Conservation (phyloP, 176 grass and related monocot genomes). For the Musa beccarii region DNA sequence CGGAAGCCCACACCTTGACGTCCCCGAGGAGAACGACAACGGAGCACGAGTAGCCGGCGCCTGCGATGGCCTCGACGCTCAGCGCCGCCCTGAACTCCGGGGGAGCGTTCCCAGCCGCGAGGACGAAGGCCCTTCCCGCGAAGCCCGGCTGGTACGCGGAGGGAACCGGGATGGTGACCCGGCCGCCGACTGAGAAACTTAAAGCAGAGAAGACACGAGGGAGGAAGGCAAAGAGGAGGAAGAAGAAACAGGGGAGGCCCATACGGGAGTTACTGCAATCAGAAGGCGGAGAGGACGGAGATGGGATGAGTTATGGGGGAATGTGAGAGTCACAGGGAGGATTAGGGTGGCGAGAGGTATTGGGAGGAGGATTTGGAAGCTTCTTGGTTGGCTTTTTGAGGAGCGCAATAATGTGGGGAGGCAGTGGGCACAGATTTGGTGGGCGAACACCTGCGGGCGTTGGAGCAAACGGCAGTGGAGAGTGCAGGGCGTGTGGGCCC, state of each 20-base stretch:
- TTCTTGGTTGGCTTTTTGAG: background rate
- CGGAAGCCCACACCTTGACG: conserved; percentile 41
- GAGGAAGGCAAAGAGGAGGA: conserved; percentile 3
- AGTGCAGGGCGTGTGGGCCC: too few species aligned
- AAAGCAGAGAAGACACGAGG: conserved; percentile 1
- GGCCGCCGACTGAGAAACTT: conserved; percentile 23
- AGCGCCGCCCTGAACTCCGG: conserved; percentile 26
- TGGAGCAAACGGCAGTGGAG: too few species aligned
- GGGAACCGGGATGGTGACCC: conserved; percentile 24
- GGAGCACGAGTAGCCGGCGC: conserved; percentile 23
- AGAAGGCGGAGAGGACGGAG: background rate
- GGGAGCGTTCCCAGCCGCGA: conserved; percentile 4
- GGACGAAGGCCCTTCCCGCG: conserved; percentile 24
- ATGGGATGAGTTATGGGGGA: background rate
- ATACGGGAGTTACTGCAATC: conserved; percentile 14
- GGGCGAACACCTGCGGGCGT: too few species aligned
- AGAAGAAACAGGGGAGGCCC: conserved; percentile 8
- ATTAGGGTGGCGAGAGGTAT: background rate
- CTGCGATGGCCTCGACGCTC: conserved; percentile 21
- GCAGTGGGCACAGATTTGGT: background rate
- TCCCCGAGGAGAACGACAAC: conserved; percentile 28
- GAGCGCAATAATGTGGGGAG: background rate
- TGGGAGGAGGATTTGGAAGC: background rate
- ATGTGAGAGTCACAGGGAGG: background rate
- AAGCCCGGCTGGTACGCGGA: conserved; percentile 22